These are phyloP conservation scores for Umbelopsis sp. DNA, from an alignment of 371 early-diverging fungal species.

Conservation along the genomic window DNA sequence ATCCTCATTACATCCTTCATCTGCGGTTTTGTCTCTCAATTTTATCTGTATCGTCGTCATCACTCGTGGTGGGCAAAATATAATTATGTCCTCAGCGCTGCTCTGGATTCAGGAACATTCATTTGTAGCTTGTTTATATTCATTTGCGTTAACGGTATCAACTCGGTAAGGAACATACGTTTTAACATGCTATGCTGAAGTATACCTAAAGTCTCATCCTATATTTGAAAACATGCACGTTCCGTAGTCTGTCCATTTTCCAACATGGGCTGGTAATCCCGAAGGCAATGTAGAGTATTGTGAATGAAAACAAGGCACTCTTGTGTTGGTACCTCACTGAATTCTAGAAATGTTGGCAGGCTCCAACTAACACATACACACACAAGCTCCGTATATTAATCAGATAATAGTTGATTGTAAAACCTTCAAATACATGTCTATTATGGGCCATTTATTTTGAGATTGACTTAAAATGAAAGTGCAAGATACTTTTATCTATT, in stretches of 20 bases:
- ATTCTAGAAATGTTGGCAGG: background rate
- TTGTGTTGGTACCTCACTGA: too few relatives aligned
- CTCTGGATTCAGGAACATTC: constrained; percentile 59
- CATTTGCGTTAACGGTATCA: constrained; percentile 8
- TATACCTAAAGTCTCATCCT: background rate
- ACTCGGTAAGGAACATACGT: background rate
- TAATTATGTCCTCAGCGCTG: constrained; percentile 58
- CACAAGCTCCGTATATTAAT: too few relatives aligned
- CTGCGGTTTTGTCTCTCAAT: constrained; percentile 44
- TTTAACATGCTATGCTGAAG: too few relatives aligned
- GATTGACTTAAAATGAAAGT: too few relatives aligned
- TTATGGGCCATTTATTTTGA: background rate
- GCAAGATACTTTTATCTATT: background rate
- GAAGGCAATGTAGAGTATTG: constrained; percentile 2
- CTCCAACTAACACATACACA: background rate
- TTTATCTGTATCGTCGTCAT: constrained; percentile 41
- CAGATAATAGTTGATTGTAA: background rate
- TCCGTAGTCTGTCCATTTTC: background rate
- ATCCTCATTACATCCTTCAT: constrained; percentile 11
- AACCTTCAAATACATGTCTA: background rate
- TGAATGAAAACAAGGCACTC: background rate
- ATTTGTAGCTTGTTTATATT: constrained; percentile 9
- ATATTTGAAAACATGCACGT: background rate
- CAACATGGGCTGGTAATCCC: constrained; percentile 14
- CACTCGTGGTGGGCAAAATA: constrained; percentile 57